phyloP scores from a whole-genome alignment of 2,329 filamentous ascomycete species.

The Aspergillus persii region DNA sequence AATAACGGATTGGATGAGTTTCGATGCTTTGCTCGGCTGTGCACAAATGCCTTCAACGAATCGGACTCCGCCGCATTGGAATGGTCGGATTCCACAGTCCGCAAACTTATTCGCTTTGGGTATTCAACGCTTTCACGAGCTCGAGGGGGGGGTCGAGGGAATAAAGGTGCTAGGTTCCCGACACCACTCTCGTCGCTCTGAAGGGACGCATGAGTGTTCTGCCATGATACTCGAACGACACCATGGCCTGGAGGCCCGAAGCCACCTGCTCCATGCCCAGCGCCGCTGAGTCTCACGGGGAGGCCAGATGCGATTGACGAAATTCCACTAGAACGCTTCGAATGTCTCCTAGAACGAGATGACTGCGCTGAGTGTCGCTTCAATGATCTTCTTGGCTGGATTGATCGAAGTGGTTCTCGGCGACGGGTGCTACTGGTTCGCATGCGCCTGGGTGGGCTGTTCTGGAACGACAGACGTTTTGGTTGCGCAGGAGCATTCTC shows the following conservation, averaged over 20 bases:
- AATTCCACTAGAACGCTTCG: constrained; percentile 39
- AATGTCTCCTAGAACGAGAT: constrained; percentile 36
- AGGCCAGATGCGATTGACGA: constrained; percentile 37
- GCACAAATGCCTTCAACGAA: constrained; percentile 40
- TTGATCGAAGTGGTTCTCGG: constrained; percentile 36
- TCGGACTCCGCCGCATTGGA: constrained; percentile 35
- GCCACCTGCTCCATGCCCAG: constrained; percentile 42
- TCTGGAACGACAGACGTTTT: constrained; percentile 29
- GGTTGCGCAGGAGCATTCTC: constrained; percentile 21
- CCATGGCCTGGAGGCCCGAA: constrained; percentile 36
- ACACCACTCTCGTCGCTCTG: constrained; percentile 36
- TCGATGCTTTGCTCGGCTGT: constrained; percentile 36
- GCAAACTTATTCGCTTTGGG: constrained; percentile 31
- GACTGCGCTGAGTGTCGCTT: constrained; percentile 37
- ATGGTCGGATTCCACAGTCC: constrained; percentile 30
- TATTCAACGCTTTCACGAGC: constrained; percentile 27
- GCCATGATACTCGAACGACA: constrained; percentile 38
- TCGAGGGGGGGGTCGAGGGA: constrained; percentile 32
- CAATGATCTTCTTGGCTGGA: constrained; percentile 34
- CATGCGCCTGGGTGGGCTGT: constrained; percentile 28
- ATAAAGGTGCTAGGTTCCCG: constrained; percentile 36
- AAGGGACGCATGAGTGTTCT: constrained; percentile 34
- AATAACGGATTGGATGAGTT: constrained; percentile 41
- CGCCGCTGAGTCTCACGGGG: constrained; percentile 41
- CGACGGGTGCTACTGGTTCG: constrained; percentile 29